Percentiles rank a stretch among this genome's conserved stretches.
These are phyloP conservation scores for Saitozyma sp. DNA, from an alignment of 768 basidiomycete genomes.

Conservation along the genomic window DNA sequence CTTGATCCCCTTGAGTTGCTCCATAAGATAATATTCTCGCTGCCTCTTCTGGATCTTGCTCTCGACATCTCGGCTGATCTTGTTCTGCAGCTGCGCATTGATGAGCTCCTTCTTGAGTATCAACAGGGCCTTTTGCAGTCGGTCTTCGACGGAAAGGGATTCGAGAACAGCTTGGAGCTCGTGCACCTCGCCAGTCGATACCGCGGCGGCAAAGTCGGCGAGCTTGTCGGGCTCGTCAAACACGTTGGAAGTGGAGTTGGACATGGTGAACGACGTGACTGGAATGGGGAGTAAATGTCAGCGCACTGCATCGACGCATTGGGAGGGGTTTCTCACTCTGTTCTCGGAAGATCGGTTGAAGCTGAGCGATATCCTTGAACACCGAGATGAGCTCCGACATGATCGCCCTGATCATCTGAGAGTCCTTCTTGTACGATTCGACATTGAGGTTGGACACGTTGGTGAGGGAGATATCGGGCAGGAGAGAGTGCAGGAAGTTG, in stretches of 20 bases:
- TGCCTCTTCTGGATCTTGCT: conserved; percentile 92
- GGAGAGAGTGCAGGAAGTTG: conserved; percentile 54
- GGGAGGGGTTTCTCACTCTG: conserved; percentile 58
- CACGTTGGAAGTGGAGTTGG: conserved; percentile 85
- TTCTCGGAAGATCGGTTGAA: conserved; percentile 96
- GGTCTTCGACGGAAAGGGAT: conserved; percentile 77
- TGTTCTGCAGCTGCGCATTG: conserved; percentile 90
- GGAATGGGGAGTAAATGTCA: conserved; percentile 8
- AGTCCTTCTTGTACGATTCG: conserved; percentile 82
- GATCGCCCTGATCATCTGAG: conserved; percentile 88
- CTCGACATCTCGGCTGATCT: conserved; percentile 89
- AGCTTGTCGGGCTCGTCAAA: conserved; percentile 97
- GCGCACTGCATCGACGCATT: not conserved
- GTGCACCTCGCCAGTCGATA: conserved; percentile 84
- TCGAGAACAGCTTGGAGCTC: conserved; percentile 95
- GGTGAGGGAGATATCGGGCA: conserved; percentile 89
- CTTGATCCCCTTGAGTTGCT: conserved; percentile 94
- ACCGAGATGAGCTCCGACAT: conserved; percentile 95
- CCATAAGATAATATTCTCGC: conserved; percentile 93
- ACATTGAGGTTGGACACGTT: conserved; percentile 80
- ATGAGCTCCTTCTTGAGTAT: conserved; percentile 98
- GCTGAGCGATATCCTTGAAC: conserved; percentile 97
- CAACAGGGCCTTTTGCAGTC: conserved; percentile 82
- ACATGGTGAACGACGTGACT: conserved; percentile 88
- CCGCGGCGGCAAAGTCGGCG: conserved; percentile 95